Evolutionary conservation across 1,284 basidiomycete genomes (phyloP).

Genomic region (Ganoderma lingzhi): DNA sequence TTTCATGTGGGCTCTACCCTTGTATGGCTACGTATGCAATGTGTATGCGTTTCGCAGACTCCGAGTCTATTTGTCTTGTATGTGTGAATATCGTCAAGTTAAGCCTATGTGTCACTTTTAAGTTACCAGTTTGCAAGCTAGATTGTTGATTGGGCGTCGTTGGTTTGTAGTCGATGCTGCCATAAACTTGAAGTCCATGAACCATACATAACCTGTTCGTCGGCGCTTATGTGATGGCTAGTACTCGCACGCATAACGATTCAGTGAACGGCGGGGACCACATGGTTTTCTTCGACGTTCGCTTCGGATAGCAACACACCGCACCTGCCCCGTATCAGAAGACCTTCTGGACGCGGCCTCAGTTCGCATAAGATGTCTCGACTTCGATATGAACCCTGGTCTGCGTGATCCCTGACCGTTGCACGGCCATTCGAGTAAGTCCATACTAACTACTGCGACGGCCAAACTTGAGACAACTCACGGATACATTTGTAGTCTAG

Average conservation of each 20-base stretch:
- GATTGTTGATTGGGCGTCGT: not conserved
- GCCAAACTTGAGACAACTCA: not conserved
- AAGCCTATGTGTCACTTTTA: not conserved
- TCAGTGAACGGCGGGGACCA: not conserved
- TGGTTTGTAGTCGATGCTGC: not conserved
- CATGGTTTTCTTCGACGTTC: not conserved
- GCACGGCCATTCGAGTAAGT: not conserved
- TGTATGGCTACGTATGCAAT: constrained; percentile 43
- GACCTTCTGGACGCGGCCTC: not conserved
- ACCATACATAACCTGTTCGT: too few relatives aligned
- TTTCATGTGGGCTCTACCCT: constrained; percentile 40
- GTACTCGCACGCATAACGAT: too few relatives aligned
- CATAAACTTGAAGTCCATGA: too few relatives aligned
- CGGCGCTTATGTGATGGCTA: too few relatives aligned
- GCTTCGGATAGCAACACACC: not conserved
- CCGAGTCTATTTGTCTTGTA: constrained; percentile 4
- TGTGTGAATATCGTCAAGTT: not conserved
- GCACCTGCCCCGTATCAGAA: not conserved
- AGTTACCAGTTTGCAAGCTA: not conserved
- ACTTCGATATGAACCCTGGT: not conserved
- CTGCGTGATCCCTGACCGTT: not conserved
- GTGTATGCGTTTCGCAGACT: constrained; percentile 34
- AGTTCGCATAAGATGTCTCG: not conserved
- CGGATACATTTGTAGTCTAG: not conserved
- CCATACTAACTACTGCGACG: not conserved